Conservation (phyloP, 768 basidiomycete species). For the Agaricus blazei region DNA sequence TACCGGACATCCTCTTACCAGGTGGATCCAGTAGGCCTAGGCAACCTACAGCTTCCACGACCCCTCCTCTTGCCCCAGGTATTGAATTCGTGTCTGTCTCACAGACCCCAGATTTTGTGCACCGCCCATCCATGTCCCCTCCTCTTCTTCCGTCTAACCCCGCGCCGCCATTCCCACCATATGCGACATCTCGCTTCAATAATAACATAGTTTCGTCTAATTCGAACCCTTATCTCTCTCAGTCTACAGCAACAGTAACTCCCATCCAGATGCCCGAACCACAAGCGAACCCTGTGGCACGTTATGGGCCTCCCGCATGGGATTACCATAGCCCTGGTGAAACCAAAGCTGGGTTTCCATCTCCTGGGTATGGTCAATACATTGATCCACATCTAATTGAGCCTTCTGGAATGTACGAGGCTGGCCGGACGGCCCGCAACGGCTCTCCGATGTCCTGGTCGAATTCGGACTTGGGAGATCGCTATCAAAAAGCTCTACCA, state of each 20-base stretch:
- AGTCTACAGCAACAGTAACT: conserved; percentile 7
- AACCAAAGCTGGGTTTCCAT: conserved; percentile 18
- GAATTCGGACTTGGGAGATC: conserved; percentile 38
- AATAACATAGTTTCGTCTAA: not conserved
- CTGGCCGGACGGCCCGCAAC: conserved; percentile 1
- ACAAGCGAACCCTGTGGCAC: not conserved
- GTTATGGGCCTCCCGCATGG: not conserved
- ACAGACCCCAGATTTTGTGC: conserved; percentile 10
- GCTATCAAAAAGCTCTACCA: conserved; percentile 52
- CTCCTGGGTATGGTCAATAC: conserved; percentile 22
- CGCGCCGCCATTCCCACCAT: not conserved
- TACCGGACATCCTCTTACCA: conserved; percentile 6
- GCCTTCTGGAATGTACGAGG: conserved; percentile 3
- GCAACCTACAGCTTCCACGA: conserved; percentile 7
- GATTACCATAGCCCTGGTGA: conserved; percentile 7
- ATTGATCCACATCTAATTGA: conserved; percentile 1
- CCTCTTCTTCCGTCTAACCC: conserved; percentile 6
- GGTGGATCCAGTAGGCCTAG: conserved; percentile 26
- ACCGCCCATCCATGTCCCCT: conserved; percentile 14
- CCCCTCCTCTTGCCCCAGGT: not conserved
- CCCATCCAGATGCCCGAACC: conserved; percentile 10
- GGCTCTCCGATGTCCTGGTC: not conserved
- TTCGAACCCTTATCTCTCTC: conserved; percentile 17
- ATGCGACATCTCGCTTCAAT: not conserved
- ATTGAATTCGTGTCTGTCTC: conserved; percentile 10